Conservation (phyloP, 352 stramenopile genomes). For the Globisporangium cystogenes region DNA sequence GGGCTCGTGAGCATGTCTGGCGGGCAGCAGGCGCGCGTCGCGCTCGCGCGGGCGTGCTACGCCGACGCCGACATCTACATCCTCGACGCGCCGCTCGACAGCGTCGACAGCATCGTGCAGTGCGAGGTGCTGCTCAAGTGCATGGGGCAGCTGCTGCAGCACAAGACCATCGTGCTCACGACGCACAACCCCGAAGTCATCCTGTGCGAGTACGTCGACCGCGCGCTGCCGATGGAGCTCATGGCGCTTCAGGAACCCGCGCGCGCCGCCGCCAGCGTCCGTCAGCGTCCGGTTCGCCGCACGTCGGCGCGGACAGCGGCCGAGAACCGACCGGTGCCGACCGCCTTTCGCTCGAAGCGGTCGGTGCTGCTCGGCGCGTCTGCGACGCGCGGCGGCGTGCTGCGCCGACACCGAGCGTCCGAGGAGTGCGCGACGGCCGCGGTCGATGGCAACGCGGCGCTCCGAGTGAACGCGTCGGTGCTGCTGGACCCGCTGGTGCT, state of each 20-base stretch:
- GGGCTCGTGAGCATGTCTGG: constrained; percentile 46
- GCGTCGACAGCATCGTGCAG: constrained; percentile 52
- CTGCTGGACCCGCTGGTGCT: constrained; percentile 17
- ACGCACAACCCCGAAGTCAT: constrained; percentile 54
- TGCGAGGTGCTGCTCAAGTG: constrained; percentile 57
- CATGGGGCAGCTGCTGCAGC: constrained; percentile 36
- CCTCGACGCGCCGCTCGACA: constrained; percentile 45
- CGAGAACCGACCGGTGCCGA: background rate
- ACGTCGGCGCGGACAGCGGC: constrained; percentile 9
- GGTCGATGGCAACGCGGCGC: background rate
- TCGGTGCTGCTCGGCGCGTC: constrained; percentile 4
- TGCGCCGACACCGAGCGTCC: background rate
- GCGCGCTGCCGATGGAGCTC: constrained; percentile 25
- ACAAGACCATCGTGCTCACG: constrained; percentile 47
- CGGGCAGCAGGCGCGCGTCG: constrained; percentile 49
- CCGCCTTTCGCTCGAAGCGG: constrained; percentile 10
- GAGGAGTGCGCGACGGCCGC: too few relatives aligned
- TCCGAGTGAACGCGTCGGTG: constrained; percentile 16
- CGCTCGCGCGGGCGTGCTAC: constrained; percentile 51
- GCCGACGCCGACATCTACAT: constrained; percentile 49
- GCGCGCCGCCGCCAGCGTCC: background rate
- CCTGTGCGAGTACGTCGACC: constrained; percentile 35
- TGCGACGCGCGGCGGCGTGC: constrained; percentile 3
- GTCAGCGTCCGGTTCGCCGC: constrained; percentile 13
- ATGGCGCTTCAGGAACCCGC: constrained; percentile 18